phyloP scores from a whole-genome alignment of 2,329 filamentous ascomycete genomes.

The Penicillium sumatraense region DNA sequence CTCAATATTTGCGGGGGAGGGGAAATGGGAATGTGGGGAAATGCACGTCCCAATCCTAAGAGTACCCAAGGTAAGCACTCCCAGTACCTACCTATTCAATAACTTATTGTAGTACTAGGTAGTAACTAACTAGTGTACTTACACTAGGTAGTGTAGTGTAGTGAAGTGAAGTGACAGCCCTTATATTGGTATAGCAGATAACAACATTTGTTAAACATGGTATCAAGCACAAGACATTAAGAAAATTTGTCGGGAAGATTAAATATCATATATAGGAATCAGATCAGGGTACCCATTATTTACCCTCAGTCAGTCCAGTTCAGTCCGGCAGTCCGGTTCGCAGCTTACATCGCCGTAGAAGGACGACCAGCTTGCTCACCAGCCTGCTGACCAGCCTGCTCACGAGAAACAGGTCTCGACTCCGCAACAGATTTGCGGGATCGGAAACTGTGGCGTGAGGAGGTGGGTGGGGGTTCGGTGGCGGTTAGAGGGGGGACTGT shows the following conservation, averaged over 20 bases:
- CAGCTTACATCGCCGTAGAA: conserved; percentile 27
- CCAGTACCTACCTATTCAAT: no score
- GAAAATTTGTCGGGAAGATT: neutral
- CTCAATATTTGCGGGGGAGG: no score
- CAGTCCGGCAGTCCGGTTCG: no score
- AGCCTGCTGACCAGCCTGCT: neutral
- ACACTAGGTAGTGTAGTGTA: no score
- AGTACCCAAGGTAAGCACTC: no score
- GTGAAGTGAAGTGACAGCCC: no score
- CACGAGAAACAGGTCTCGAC: neutral
- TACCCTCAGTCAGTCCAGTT: no score
- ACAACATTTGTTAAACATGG: neutral
- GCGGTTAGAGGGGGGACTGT: conserved; percentile 26
- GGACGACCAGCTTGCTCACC: conserved; percentile 16
- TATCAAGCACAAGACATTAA: neutral
- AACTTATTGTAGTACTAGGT: no score
- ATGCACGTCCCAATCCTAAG: neutral
- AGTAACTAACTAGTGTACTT: no score
- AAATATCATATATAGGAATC: neutral
- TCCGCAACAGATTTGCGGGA: conserved; percentile 24
- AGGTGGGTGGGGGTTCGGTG: conserved; percentile 20
- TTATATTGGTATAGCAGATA: no score
- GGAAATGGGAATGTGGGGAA: neutral
- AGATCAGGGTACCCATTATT: neutral
- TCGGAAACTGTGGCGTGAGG: conserved; percentile 24